These are phyloP conservation scores for Candida parachauliodes DNA, from an alignment of 805 yeast species.

Conservation along the genomic window DNA sequence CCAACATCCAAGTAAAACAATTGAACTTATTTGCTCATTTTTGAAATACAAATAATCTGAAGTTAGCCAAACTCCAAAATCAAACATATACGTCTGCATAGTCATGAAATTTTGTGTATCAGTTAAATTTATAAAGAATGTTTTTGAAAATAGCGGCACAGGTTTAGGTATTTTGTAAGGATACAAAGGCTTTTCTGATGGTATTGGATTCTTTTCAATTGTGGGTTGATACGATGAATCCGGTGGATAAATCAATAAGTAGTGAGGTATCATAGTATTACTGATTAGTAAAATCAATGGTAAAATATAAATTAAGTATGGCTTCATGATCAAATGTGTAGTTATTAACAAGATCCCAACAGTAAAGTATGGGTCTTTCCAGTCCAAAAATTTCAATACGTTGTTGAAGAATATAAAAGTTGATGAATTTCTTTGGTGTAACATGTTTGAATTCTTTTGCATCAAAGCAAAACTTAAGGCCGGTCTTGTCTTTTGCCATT, in stretches of 20 bases:
- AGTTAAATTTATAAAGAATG: conserved; percentile 72
- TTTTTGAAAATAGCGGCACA: conserved; percentile 73
- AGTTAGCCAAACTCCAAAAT: conserved; percentile 47
- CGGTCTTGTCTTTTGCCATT: conserved; percentile 61
- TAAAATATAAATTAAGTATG: conserved; percentile 48
- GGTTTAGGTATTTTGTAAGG: conserved; percentile 59
- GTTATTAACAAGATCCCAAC: conserved; percentile 49
- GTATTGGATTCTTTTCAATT: conserved; percentile 26
- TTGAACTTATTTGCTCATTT: conserved; percentile 56
- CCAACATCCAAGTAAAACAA: conserved; percentile 43
- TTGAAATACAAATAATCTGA: conserved; percentile 59
- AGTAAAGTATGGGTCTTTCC: conserved; percentile 65
- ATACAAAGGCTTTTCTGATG: conserved; percentile 48
- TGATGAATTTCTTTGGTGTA: conserved; percentile 58
- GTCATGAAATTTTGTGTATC: conserved; percentile 82
- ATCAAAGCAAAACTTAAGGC: conserved; percentile 64
- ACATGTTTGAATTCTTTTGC: conserved; percentile 61
- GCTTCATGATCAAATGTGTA: conserved; percentile 57
- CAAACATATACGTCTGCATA: conserved; percentile 59
- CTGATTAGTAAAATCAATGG: conserved; percentile 55
- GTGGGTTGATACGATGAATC: conserved; percentile 30
- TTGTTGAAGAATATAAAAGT: conserved; percentile 63
- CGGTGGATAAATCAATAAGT: conserved; percentile 58
- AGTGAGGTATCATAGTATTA: conserved; percentile 66
- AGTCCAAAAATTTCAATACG: conserved; percentile 50